A percentile compares a stretch with the other conserved stretches of the same genome.
Conservation (phyloP, 306 rosid species). For the Datisca glomerata region DNA sequence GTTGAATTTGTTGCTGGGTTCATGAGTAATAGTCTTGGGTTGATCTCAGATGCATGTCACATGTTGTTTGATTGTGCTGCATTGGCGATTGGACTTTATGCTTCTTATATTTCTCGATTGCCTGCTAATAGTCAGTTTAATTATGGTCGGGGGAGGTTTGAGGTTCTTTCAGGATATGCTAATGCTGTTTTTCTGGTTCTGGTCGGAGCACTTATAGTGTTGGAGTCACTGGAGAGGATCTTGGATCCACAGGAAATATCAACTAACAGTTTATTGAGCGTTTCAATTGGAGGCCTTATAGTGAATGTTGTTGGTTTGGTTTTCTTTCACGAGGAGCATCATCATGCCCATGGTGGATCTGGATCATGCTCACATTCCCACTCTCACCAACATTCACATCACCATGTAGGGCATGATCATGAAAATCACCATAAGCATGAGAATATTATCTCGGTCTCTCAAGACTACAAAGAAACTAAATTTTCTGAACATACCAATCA, state of each 20-base stretch:
- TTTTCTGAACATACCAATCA: conserved; percentile 22
- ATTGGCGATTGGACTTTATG: conserved; percentile 86
- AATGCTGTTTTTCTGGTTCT: conserved; percentile 90
- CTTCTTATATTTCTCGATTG: conserved; percentile 83
- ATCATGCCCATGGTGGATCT: conserved; percentile 82
- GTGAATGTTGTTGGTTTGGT: conserved; percentile 78
- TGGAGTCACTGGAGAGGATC: conserved; percentile 88
- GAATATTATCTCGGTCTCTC: conserved; percentile 25
- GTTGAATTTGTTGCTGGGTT: conserved; percentile 89
- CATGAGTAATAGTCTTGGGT: conserved; percentile 91
- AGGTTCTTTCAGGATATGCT: conserved; percentile 77
- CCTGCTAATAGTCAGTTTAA: conserved; percentile 72
- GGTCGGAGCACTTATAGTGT: conserved; percentile 81
- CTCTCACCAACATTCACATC: conserved; percentile 23
- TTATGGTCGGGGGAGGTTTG: conserved; percentile 89
- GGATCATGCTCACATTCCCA: conserved; percentile 51
- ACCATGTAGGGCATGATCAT: conserved; percentile 22
- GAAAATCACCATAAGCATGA: conserved; percentile 17
- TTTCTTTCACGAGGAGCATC: conserved; percentile 96
- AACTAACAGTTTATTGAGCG: conserved; percentile 59
- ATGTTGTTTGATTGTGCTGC: conserved; percentile 99
- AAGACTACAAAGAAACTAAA: conserved; percentile 23
- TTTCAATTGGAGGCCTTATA: conserved; percentile 78
- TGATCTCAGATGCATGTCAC: conserved; percentile 92
- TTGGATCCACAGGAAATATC: conserved; percentile 93